Evolutionary conservation across 345 rosid genomes (phyloP).

Genomic region (Corchorus capsularis): DNA sequence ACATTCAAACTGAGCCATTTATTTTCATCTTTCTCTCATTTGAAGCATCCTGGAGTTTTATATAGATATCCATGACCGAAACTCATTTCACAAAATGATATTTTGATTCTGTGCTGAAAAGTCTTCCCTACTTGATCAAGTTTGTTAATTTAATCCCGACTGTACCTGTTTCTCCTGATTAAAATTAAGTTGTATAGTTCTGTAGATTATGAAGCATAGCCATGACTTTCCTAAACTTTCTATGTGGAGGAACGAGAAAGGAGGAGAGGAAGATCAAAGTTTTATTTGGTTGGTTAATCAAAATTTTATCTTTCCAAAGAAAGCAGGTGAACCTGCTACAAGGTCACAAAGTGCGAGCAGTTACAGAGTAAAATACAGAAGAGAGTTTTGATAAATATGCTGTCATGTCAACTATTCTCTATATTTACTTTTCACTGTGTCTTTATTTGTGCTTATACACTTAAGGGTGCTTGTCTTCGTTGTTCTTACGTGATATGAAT

Average conservation of each 20-base stretch:
- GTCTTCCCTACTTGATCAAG: background rate
- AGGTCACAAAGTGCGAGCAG: too few relatives aligned
- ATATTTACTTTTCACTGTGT: background rate
- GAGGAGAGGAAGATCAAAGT: too few relatives aligned
- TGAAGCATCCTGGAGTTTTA: too few relatives aligned
- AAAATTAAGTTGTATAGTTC: background rate
- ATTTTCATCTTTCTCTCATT: slow-evolving; percentile 2
- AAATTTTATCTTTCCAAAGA: too few relatives aligned
- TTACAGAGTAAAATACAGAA: too few relatives aligned
- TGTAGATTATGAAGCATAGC: background rate
- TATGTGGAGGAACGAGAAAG: background rate
- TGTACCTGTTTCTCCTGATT: background rate
- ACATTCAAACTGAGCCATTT: background rate
- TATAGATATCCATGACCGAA: too few relatives aligned
- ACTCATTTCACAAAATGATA: background rate
- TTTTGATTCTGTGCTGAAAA: background rate
- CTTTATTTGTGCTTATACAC: background rate
- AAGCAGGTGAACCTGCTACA: too few relatives aligned
- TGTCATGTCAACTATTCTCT: too few relatives aligned
- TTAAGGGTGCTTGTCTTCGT: background rate
- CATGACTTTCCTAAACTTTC: background rate
- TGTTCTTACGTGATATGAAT: slow-evolving; percentile 4
- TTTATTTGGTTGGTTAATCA: too few relatives aligned
- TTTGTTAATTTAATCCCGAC: background rate
- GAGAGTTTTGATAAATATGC: too few relatives aligned